phyloP scores from a whole-genome alignment of 169 alveolate genomes.

The Haemoproteus tartakovskyi region DNA sequence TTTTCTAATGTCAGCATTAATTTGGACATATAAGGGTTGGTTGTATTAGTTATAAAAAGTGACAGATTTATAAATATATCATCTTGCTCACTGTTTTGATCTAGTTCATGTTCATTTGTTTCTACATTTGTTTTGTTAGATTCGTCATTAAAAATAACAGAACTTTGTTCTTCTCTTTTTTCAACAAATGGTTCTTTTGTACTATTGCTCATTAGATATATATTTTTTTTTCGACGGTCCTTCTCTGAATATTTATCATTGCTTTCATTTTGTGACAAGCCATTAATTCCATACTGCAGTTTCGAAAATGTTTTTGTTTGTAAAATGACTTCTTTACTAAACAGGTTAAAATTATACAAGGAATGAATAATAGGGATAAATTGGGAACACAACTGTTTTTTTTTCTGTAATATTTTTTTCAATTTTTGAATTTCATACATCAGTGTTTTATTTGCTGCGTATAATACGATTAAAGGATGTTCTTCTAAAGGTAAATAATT shows the following conservation, averaged over 20 bases:
- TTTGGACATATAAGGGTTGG: constrained; percentile 55
- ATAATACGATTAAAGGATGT: constrained; percentile 41
- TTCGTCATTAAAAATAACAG: not conserved
- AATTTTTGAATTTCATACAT: constrained; percentile 36
- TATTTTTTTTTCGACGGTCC: not conserved
- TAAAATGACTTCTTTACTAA: constrained; percentile 41
- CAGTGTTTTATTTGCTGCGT: constrained; percentile 55
- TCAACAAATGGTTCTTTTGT: not conserved
- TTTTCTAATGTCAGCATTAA: constrained; percentile 56
- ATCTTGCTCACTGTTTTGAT: not conserved
- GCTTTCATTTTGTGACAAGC: not conserved
- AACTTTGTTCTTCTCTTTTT: too few relatives aligned
- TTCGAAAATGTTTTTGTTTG: constrained; percentile 15
- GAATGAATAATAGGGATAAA: constrained; percentile 29
- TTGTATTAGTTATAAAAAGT: constrained; percentile 30
- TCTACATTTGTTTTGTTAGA: not conserved
- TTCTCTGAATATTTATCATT: too few relatives aligned
- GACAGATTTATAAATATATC: constrained; percentile 43
- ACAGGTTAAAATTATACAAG: constrained; percentile 44
- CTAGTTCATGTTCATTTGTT: not conserved
- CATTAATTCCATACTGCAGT: not conserved
- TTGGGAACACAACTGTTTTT: constrained; percentile 6
- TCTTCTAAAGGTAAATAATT: constrained; percentile 30
- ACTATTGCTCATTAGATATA: not conserved
- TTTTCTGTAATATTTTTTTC: constrained; percentile 1